Conservation (phyloP, 371 early-diverging fungal species). For the Syncephalastrum sp. region DNA sequence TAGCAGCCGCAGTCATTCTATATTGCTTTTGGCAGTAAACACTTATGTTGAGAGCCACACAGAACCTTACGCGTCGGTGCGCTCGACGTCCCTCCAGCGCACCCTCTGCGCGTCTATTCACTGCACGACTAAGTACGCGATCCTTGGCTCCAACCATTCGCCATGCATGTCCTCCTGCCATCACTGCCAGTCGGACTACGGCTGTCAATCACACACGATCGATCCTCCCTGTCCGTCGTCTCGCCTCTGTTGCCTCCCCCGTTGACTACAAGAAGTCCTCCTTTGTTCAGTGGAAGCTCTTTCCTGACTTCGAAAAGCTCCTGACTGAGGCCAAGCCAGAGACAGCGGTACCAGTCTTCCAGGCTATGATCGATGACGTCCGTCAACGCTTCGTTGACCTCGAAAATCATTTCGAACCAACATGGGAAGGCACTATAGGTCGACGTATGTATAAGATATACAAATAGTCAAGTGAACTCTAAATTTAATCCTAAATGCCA, state of each 20-base stretch:
- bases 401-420: slow-evolving; percentile 55
- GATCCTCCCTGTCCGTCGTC: neutral
- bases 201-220: too few relatives aligned
- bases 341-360: slow-evolving; percentile 53
- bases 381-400: slow-evolving; percentile 47
- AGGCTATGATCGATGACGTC: slow-evolving; percentile 42
- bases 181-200: too few relatives aligned
- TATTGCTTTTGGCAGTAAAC: too few relatives aligned
- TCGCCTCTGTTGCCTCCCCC: slow-evolving; percentile 10
- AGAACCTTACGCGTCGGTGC: too few relatives aligned
- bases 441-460: slow-evolving; percentile 30
- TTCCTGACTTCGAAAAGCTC: slow-evolving; percentile 56
- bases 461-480: too few relatives aligned
- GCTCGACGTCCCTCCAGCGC: too few relatives aligned
- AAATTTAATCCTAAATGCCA: neutral
- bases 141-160: too few relatives aligned
- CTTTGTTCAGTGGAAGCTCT: slow-evolving; percentile 52
- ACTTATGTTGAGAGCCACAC: too few relatives aligned
- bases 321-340: slow-evolving; percentile 40
- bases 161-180: too few relatives aligned
- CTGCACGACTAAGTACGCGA: too few relatives aligned
- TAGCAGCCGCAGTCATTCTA: too few relatives aligned
- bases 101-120: too few relatives aligned
- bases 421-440: slow-evolving; percentile 64
- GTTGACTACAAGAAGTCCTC: slow-evolving; percentile 21